Base-by-base conservation (phyloP, 345 rosid species). In the Populus alba region DNA sequence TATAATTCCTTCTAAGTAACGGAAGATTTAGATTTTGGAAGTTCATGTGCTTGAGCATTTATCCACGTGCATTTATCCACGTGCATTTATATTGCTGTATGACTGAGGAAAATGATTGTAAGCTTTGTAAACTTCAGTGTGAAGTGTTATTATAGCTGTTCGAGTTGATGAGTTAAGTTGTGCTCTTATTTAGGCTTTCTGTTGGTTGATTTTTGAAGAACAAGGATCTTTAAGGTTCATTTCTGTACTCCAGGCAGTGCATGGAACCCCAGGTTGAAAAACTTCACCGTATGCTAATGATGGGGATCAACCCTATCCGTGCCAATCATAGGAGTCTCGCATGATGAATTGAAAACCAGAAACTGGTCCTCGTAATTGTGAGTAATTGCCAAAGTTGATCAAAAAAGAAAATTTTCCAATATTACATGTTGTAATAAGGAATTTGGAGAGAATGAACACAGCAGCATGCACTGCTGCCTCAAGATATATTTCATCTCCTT, bases 111-210 rank as follows among this genome's bases (percentile, higher is more conserved):
- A 57, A 66, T 74, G 76, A 33, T 72, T 66, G 23, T 53, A 72
- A 70, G 79, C 29, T 79, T 65, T 76, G 83, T 37, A 53, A 78
- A 73, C 76, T 74, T 74, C 2, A 73, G 68, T 73, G 76, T 72
- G 81, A 63, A 76, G 67, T 79, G 75, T 47, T 81, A 20, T 59
- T n/a, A 22, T 43, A 49, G 78, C 66, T 70, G 75, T 80, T 78
- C 63, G n/a, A 63, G 43, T 86, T 75, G 74, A 71, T 37, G 37
- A 11, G 68, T 70, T 68, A 45, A 11, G 61, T 59, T 15, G 23
- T 68, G 75, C 35, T 76, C 25, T 23, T 63, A 75, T 69, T 39
- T 62, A 70, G 57, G 75, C 61, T 62, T 76, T 75, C 25, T 71
- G 31, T 75, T 13, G 55, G 37, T 79, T 75, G 65, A 57, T 53